These are phyloP conservation scores for Brassica balearica DNA, from an alignment of 441 rosid species.

Conservation along the genomic window DNA sequence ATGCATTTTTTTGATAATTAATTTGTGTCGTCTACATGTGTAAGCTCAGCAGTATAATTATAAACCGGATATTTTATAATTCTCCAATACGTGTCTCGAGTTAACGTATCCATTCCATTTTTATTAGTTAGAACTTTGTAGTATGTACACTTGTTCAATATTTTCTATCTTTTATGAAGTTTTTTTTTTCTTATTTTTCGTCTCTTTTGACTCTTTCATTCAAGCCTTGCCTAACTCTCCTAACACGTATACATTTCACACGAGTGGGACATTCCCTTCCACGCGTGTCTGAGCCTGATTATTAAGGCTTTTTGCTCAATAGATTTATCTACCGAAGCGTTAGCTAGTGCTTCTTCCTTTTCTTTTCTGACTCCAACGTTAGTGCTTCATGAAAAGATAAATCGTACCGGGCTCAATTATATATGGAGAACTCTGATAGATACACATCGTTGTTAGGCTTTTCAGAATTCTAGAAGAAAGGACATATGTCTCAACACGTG, in stretches of 20 bases:
- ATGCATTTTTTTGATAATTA: not conserved
- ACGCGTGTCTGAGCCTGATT: slow-evolving; percentile 22
- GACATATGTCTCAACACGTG: slow-evolving; percentile 43
- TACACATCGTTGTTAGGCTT: slow-evolving; percentile 36
- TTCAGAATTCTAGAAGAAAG: slow-evolving; percentile 41
- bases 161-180: slow-evolving; percentile 4
- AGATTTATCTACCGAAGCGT: slow-evolving; percentile 22
- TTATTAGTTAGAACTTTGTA: slow-evolving; percentile 28
- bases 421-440: slow-evolving; percentile 30
- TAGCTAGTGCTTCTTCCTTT: slow-evolving; percentile 37
- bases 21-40: not conserved
- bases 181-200: not conserved
- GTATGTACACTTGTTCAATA: slow-evolving; percentile 42
- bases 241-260: slow-evolving; percentile 35
- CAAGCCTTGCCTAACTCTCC: slow-evolving; percentile 40
- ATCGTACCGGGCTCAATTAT: slow-evolving; percentile 21
- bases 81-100: slow-evolving; percentile 33
- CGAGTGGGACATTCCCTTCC: slow-evolving; percentile 27
- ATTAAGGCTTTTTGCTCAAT: not conserved
- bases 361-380: slow-evolving; percentile 13
- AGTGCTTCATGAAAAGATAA: slow-evolving; percentile 26
- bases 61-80: not conserved
- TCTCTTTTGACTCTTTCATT: slow-evolving; percentile 31
- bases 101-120: not conserved
- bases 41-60: not conserved